Conservation (phyloP, 2,329 filamentous ascomycete genomes). For the Beauveria pseudobassiana region DNA sequence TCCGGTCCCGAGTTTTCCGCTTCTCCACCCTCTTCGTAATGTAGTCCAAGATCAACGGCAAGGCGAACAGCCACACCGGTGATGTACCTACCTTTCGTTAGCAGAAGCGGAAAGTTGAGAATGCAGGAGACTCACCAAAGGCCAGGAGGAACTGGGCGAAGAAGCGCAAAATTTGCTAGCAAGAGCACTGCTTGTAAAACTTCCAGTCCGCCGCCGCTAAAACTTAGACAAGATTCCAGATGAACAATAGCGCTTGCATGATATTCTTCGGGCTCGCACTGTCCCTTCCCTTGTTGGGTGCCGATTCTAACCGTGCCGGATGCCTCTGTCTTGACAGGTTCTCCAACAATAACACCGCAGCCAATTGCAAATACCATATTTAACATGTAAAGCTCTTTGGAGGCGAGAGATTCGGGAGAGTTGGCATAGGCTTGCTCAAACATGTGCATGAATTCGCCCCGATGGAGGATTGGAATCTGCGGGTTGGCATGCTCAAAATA, state of each 20-base stretch:
- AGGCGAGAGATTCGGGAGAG: constrained; percentile 57
- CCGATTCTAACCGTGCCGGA: constrained; percentile 23
- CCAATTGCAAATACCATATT: constrained; percentile 98
- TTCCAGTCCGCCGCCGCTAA: constrained; percentile 81
- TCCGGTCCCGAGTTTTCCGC: constrained; percentile 41
- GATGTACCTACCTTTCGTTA: constrained; percentile 57
- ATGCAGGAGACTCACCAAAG: constrained; percentile 54
- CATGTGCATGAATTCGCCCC: constrained; percentile 81
- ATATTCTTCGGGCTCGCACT: constrained; percentile 70
- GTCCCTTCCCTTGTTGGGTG: constrained; percentile 25
- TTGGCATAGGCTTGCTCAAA: constrained; percentile 74
- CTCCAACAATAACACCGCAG: constrained; percentile 78
- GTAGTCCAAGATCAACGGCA: constrained; percentile 83
- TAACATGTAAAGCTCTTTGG: constrained; percentile 82
- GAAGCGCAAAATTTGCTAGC: constrained; percentile 81
- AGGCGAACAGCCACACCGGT: constrained; percentile 86
- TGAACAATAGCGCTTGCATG: constrained; percentile 92
- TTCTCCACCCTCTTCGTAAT: constrained; percentile 80
- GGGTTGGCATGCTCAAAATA: constrained; percentile 97
- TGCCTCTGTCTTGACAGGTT: constrained; percentile 44
- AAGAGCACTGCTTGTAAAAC: constrained; percentile 90
- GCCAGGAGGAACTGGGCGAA: constrained; percentile 85
- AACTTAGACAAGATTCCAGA: constrained; percentile 77
- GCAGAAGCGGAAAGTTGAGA: neutral
- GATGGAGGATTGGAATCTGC: constrained; percentile 87